Evolutionary conservation across 208 protist genomes (phyloP).

Genomic region (Trypanosoma brucei): DNA sequence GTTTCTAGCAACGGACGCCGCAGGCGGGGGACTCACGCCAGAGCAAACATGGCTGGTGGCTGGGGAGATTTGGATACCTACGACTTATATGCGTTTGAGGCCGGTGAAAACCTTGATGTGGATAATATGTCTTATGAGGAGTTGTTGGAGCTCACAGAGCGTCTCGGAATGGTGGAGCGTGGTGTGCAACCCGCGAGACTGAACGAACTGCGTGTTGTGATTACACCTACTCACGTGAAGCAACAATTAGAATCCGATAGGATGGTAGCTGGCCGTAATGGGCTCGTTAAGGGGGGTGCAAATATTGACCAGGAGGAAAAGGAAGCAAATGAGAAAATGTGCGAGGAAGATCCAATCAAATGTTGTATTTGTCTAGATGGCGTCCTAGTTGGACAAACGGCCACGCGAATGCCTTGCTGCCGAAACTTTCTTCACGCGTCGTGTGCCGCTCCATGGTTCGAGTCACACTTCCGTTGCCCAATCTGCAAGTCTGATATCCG

Average conservation of each 20-base stretch:
- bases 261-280: not conserved
- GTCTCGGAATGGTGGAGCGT: conserved; percentile 17
- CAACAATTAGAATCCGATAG: not conserved
- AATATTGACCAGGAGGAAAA: not conserved
- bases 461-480: conserved; percentile 22
- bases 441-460: conserved; percentile 21
- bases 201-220: conserved; percentile 4
- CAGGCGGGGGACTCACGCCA: not conserved
- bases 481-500: conserved; percentile 25
- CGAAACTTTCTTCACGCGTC: conserved; percentile 18
- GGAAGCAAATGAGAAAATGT: not conserved
- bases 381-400: conserved; percentile 10
- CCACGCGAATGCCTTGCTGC: conserved; percentile 22
- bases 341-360: not conserved
- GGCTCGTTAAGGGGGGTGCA: not conserved
- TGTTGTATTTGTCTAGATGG: conserved; percentile 26
- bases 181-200: conserved; percentile 10
- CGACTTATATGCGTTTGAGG: conserved; percentile 14
- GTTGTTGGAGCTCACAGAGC: conserved; percentile 16
- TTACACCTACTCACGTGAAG: conserved; percentile 12
- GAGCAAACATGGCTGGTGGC: not conserved
- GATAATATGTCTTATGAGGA: conserved; percentile 28
- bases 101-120: conserved; percentile 15
- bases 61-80: not conserved
- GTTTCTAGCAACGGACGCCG: too few relatives aligned